phyloP scores from a whole-genome alignment of 306 rosid genomes.

The Casuarina glauca region DNA sequence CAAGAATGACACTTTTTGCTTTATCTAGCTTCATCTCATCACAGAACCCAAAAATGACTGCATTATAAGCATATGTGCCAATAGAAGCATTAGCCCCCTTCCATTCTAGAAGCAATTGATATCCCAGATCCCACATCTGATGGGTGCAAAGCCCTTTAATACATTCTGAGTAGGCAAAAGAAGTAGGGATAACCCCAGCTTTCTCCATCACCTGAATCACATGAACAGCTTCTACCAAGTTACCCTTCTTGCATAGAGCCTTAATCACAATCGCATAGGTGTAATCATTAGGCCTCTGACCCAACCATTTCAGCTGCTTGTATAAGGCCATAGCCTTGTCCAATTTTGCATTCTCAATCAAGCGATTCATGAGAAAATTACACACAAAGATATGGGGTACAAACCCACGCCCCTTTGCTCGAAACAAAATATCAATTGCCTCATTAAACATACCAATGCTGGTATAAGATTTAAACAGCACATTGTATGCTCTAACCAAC shows the following conservation, averaged over 20 bases:
- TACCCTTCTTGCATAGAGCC: constrained; percentile 63
- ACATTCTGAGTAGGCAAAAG: constrained; percentile 52
- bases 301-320: constrained; percentile 64
- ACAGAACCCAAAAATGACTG: constrained; percentile 72
- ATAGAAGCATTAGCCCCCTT: constrained; percentile 37
- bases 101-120: constrained; percentile 50
- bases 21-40: constrained; percentile 57
- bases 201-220: constrained; percentile 67
- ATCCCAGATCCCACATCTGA: constrained; percentile 51
- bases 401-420: constrained; percentile 48
- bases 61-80: constrained; percentile 54
- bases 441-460: constrained; percentile 63
- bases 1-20: constrained; percentile 55
- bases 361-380: constrained; percentile 69
- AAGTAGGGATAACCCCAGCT: constrained; percentile 46
- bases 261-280: constrained; percentile 72
- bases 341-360: constrained; percentile 45
- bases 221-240: constrained; percentile 41
- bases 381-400: constrained; percentile 54
- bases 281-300: constrained; percentile 61
- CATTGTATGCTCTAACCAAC: constrained; percentile 47
- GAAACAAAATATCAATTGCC: constrained; percentile 62
- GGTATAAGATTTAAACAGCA: constrained; percentile 61
- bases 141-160: constrained; percentile 74
- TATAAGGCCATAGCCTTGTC: constrained; percentile 51